A percentile compares a stretch with the other conserved stretches of the same genome.
phyloP scores from a whole-genome alignment of 2,329 filamentous ascomycete genomes.

The Xylaria sp. region DNA sequence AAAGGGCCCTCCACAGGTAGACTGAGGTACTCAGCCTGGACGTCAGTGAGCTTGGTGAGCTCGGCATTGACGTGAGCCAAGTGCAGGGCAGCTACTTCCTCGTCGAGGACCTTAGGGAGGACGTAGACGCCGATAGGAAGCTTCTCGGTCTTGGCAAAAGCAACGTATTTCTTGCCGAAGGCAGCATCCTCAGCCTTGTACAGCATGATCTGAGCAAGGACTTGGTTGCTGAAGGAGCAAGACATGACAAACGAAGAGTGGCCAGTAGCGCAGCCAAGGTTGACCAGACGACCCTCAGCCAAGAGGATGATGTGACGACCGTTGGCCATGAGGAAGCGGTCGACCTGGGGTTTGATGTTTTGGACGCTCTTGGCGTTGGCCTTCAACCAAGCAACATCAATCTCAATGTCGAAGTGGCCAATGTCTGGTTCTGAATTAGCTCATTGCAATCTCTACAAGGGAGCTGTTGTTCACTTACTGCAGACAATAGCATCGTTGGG shows the following conservation, averaged over 20 bases:
- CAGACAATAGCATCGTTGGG: conserved; percentile 98
- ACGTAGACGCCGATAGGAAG: conserved; percentile 94
- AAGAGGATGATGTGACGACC: conserved; percentile 98
- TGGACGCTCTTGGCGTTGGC: conserved; percentile 90
- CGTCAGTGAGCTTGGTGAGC: conserved; percentile 84
- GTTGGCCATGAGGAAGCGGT: conserved; percentile 94
- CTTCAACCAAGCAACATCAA: conserved; percentile 99
- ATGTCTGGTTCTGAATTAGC: conserved; percentile 71
- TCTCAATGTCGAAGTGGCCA: conserved; percentile 99
- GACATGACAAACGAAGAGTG: conserved; percentile 99
- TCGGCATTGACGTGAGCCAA: conserved; percentile 93
- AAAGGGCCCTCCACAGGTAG: conserved; percentile 87
- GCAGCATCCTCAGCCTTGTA: conserved; percentile 90
- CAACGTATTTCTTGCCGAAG: conserved; percentile 93
- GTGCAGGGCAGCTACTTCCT: conserved; percentile 97
- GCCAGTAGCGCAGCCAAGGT: conserved; percentile 98
- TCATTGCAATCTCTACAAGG: conserved; percentile 22
- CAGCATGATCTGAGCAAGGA: conserved; percentile 98
- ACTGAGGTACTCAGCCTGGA: conserved; percentile 95
- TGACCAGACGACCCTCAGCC: conserved; percentile 98
- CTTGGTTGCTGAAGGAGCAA: conserved; percentile 99
- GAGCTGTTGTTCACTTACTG: conserved; percentile 68
- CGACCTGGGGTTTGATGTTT: conserved; percentile 99
- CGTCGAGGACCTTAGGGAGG: conserved; percentile 97
- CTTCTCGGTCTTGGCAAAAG: conserved; percentile 93